Conservation (phyloP, 2,329 filamentous ascomycete species). For the Colletotrichum noveboracense region DNA sequence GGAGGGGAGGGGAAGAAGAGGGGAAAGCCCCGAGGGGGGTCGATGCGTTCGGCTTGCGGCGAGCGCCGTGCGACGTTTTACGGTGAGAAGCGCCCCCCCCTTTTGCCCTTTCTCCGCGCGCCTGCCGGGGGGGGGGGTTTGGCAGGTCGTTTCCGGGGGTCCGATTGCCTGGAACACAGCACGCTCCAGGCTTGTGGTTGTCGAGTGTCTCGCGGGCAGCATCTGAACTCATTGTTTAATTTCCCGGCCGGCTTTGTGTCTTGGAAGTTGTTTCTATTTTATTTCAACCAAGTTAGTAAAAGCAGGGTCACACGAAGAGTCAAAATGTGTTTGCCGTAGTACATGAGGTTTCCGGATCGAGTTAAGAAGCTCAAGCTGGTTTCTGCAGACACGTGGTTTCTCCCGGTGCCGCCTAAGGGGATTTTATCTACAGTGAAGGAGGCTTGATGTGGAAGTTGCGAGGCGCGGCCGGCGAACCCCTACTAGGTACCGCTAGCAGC, state of each 20-base stretch:
- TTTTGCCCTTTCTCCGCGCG: not conserved
- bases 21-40: not conserved
- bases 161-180: not conserved
- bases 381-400: not conserved
- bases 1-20: not conserved
- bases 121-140: not conserved
- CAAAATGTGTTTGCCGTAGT: not conserved
- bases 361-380: not conserved
- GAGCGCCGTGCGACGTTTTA: conserved; percentile 23
- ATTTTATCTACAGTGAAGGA: not conserved
- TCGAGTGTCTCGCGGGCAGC: not conserved
- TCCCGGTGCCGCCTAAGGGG: not conserved
- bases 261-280: not conserved
- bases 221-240: not conserved
- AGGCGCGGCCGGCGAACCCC: not conserved
- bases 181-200: not conserved
- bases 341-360: not conserved
- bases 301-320: not conserved
- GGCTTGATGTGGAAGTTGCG: not conserved
- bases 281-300: not conserved
- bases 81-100: conserved; percentile 6
- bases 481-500: not conserved
- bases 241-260: not conserved
- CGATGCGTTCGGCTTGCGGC: conserved; percentile 18
- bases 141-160: not conserved